These are phyloP conservation scores for Dovyalis caffra DNA, from an alignment of 345 rosid species.

Conservation along the genomic window DNA sequence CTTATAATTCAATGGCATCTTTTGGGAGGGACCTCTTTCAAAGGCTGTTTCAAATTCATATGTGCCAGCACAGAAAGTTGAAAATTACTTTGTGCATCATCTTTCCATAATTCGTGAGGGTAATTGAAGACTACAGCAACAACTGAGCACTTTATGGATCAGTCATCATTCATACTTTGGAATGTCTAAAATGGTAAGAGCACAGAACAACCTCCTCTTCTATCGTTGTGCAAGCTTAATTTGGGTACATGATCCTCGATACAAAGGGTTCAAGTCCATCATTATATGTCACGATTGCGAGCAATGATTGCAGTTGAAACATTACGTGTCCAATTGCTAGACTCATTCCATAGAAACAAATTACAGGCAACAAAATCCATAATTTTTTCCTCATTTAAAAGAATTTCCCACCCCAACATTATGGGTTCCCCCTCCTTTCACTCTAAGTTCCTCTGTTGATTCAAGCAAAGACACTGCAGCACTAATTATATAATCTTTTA, in stretches of 20 bases:
- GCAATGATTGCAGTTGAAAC: background rate
- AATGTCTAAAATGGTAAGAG: background rate
- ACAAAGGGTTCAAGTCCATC: background rate
- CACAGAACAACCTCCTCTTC: background rate
- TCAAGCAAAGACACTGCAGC: background rate
- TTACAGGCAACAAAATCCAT: background rate
- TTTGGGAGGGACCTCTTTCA: background rate
- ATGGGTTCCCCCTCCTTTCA: background rate
- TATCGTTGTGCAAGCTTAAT: background rate
- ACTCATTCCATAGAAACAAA: background rate
- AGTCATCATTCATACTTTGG: background rate
- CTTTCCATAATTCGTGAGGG: background rate
- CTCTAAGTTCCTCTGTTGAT: background rate
- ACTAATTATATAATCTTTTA: too few species aligned
- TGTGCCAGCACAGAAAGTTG: background rate
- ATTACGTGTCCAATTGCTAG: background rate
- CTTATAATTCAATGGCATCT: too few species aligned
- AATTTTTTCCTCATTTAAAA: background rate
- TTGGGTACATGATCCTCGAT: background rate
- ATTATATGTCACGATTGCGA: background rate
- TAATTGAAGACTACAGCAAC: background rate
- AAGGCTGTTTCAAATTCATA: background rate
- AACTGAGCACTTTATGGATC: background rate
- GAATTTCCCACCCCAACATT: background rate
- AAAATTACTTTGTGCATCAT: background rate